These are phyloP conservation scores for Podospora anserina DNA, from an alignment of 495 filamentous ascomycete species.

Conservation along the genomic window DNA sequence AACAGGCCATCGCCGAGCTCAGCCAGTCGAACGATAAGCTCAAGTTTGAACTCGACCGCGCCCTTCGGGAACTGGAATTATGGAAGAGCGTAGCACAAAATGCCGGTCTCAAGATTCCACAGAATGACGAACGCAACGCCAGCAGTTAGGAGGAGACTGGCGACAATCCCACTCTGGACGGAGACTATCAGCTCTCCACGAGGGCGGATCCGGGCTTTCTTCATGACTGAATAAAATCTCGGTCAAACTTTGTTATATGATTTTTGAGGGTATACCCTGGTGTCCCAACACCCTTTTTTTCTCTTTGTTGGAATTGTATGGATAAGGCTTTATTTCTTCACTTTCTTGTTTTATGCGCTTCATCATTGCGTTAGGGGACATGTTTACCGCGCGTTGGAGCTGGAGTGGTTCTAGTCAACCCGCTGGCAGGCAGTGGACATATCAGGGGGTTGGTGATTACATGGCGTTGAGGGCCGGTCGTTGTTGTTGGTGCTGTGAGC, in stretches of 20 bases:
- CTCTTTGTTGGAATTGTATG: background rate
- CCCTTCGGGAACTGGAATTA: slow-evolving; percentile 71
- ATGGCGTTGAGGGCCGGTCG: background rate
- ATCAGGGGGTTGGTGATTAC: background rate
- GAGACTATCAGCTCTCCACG: background rate
- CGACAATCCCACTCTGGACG: background rate
- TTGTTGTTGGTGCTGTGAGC: background rate
- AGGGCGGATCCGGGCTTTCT: background rate
- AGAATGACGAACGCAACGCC: slow-evolving; percentile 41
- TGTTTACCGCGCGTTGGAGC: background rate
- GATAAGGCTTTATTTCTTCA: background rate
- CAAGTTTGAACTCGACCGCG: slow-evolving; percentile 70
- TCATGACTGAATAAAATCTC: background rate
- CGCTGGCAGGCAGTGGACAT: background rate
- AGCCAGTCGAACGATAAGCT: slow-evolving; percentile 85
- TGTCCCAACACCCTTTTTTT: slow-evolving; percentile 16
- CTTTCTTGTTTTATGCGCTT: slow-evolving; percentile 1
- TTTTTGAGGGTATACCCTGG: slow-evolving; percentile 21
- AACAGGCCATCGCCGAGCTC: slow-evolving; percentile 90
- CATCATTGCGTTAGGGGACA: background rate
- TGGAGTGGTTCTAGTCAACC: background rate
- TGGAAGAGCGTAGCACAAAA: slow-evolving; percentile 82
- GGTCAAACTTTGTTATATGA: slow-evolving; percentile 1
- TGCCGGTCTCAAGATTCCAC: slow-evolving; percentile 58
- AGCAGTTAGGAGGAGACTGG: slow-evolving; percentile 24